Percentiles rank a stretch among this genome's conserved stretches.
Evolutionary conservation across 352 stramenopile genomes (phyloP).

Genomic region (Phytophthora capsici): DNA sequence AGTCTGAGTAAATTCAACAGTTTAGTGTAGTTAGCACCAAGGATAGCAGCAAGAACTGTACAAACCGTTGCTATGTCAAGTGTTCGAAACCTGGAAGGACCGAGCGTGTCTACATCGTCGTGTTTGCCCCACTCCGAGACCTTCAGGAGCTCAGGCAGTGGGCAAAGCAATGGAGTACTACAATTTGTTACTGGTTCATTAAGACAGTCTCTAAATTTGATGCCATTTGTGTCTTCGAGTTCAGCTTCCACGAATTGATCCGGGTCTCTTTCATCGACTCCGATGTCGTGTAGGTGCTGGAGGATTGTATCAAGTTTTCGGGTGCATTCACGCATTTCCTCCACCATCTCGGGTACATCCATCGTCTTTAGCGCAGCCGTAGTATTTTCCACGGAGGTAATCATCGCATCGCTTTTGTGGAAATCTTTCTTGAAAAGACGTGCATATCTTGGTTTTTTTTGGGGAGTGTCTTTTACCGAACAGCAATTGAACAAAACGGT

Average conservation of each 20-base stretch:
- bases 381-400: neutral
- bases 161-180: neutral
- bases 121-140: neutral
- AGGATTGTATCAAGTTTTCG: neutral
- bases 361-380: neutral
- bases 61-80: neutral
- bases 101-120: neutral
- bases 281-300: neutral
- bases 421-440: too few species aligned
- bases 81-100: neutral
- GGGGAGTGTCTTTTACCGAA: too few species aligned
- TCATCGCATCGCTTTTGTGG: neutral
- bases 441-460: too few species aligned
- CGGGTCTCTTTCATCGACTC: neutral
- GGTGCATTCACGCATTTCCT: neutral
- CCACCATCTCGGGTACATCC: neutral
- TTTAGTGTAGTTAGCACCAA: neutral
- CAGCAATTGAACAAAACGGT: too few species aligned
- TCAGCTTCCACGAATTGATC: neutral
- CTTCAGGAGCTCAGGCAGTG: neutral
- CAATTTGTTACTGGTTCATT: neutral
- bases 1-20: slow-evolving; percentile 28
- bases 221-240: neutral
- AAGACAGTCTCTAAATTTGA: neutral
- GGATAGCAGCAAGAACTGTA: neutral